Conservation (phyloP, 2,329 filamentous ascomycete species). For the Ascochyta lentis region DNA sequence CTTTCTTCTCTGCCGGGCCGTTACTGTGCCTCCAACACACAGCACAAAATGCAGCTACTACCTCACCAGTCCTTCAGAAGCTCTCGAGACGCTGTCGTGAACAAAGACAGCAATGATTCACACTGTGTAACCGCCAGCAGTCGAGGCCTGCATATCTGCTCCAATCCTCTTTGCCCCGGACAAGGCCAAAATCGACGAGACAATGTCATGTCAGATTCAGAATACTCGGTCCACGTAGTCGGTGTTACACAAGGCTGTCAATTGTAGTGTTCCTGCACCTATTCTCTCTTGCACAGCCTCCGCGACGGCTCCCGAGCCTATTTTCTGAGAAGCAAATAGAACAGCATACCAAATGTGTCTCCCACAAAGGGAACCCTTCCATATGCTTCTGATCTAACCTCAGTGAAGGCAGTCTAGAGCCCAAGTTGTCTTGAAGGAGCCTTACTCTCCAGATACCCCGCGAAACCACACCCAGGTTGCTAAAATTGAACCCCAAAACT, state of each 20-base stretch:
- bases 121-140: slow-evolving; percentile 18
- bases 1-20: slow-evolving; percentile 2
- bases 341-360: slow-evolving; percentile 1
- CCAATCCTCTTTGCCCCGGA: slow-evolving; percentile 10
- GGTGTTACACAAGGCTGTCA: slow-evolving; percentile 11
- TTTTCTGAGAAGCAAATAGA: slow-evolving; percentile 1
- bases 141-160: slow-evolving; percentile 11
- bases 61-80: slow-evolving; percentile 12
- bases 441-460: background rate
- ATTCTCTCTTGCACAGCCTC: slow-evolving; percentile 16
- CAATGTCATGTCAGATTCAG: slow-evolving; percentile 9
- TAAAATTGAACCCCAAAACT: slow-evolving; percentile 5
- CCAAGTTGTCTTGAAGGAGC: background rate
- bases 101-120: slow-evolving; percentile 20
- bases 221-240: slow-evolving; percentile 10
- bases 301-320: slow-evolving; percentile 11
- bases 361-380: background rate
- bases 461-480: background rate
- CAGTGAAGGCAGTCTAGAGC: background rate
- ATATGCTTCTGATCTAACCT: background rate
- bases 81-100: slow-evolving; percentile 12
- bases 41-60: slow-evolving; percentile 17
- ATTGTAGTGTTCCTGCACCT: slow-evolving; percentile 7
- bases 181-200: slow-evolving; percentile 8
- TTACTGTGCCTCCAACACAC: slow-evolving; percentile 20